phyloP scores from a whole-genome alignment of 768 basidiomycete species.

The Boletus reticulatus region DNA sequence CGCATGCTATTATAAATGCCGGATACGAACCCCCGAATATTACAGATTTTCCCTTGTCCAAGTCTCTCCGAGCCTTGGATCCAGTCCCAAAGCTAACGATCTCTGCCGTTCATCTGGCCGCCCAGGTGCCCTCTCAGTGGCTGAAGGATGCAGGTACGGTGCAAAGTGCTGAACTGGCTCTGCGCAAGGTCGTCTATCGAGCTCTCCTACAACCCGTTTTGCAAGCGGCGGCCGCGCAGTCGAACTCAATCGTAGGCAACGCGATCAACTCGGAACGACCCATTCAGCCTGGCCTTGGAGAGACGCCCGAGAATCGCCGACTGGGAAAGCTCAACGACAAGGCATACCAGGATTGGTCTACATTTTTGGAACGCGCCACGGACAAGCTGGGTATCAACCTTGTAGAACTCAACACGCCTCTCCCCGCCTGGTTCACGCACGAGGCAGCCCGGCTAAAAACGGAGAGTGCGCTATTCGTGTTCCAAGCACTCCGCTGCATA shows the following conservation, averaged over 20 bases:
- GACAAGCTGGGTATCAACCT: constrained; percentile 26
- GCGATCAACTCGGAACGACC: not conserved
- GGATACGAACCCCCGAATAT: constrained; percentile 1
- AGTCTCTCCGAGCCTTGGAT: constrained; percentile 15
- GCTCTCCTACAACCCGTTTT: constrained; percentile 50
- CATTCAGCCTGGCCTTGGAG: constrained; percentile 33
- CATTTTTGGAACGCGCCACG: constrained; percentile 41
- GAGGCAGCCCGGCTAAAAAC: constrained; percentile 24
- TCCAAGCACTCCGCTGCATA: constrained; percentile 67
- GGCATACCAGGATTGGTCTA: constrained; percentile 49
- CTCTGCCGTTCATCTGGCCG: constrained; percentile 61
- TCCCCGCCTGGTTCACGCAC: constrained; percentile 23
- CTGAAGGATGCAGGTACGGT: constrained; percentile 33
- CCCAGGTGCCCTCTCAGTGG: constrained; percentile 71
- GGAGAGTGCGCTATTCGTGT: constrained; percentile 48
- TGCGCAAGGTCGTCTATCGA: constrained; percentile 71
- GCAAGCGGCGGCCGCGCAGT: constrained; percentile 8
- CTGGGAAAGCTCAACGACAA: constrained; percentile 52
- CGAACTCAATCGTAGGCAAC: not conserved
- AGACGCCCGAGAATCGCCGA: constrained; percentile 41
- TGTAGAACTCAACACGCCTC: constrained; percentile 2
- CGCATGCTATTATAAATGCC: not conserved
- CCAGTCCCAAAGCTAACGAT: constrained; percentile 30
- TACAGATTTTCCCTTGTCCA: constrained; percentile 58
- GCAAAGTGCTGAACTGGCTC: constrained; percentile 44